These are phyloP conservation scores for Xylaria palmicola DNA, from an alignment of 495 filamentous ascomycete species.

Conservation along the genomic window DNA sequence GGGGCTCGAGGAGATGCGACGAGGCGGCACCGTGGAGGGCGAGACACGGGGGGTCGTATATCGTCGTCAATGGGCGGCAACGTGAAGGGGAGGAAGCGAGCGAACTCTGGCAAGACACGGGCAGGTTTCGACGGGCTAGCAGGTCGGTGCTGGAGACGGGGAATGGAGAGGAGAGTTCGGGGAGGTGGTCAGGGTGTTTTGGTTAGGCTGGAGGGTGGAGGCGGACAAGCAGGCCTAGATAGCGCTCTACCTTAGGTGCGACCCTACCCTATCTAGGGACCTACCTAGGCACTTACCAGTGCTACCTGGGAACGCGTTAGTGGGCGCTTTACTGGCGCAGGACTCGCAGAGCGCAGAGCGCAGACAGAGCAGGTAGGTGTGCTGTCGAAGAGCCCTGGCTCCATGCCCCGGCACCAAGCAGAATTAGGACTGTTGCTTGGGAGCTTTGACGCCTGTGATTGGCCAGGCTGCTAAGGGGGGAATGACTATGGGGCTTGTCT, in stretches of 20 bases:
- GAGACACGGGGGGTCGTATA: background rate
- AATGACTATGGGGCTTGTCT: slow-evolving; percentile 14
- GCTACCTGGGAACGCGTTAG: background rate
- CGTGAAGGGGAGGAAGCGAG: slow-evolving; percentile 22
- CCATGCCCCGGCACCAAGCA: slow-evolving; percentile 6
- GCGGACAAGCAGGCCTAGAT: background rate
- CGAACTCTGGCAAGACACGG: slow-evolving; percentile 24
- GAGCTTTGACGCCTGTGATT: background rate
- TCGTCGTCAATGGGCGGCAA: slow-evolving; percentile 11
- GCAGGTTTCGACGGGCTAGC: slow-evolving; percentile 10
- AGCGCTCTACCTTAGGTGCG: too few species aligned
- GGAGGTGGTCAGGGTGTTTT: slow-evolving; percentile 4
- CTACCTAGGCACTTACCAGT: background rate
- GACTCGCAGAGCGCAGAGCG: background rate
- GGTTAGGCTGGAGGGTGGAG: slow-evolving; percentile 10
- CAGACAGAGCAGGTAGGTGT: background rate
- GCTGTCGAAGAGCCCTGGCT: background rate
- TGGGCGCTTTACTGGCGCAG: background rate
- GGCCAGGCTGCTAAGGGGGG: slow-evolving; percentile 7
- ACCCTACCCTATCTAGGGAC: slow-evolving; percentile 1
- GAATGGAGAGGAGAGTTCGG: slow-evolving; percentile 15
- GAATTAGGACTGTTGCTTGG: slow-evolving; percentile 11
- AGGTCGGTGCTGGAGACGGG: slow-evolving; percentile 7
- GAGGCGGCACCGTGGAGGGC: background rate
- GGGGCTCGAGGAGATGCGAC: slow-evolving; percentile 4